Percentiles rank a stretch among this genome's conserved stretches.
phyloP scores from a whole-genome alignment of 176 grass and related monocot genomes.

The Oryza meyeriana region DNA sequence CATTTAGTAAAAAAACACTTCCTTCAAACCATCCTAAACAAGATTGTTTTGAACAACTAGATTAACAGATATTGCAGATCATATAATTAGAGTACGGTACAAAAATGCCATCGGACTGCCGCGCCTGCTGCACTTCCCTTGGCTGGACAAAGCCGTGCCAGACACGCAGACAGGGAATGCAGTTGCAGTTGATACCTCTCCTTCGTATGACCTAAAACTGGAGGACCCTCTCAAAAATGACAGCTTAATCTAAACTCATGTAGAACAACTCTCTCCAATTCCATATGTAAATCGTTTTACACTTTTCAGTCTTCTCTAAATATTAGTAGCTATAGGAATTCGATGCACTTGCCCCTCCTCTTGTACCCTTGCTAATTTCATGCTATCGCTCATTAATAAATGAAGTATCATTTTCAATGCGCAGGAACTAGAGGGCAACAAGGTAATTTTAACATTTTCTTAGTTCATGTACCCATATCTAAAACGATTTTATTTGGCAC shows the following conservation, averaged over 20 bases:
- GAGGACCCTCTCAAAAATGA: not conserved
- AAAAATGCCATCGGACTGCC: not conserved
- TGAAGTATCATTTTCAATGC: not conserved
- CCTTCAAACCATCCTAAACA: not conserved
- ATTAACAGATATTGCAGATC: not conserved
- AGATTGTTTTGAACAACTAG: not conserved
- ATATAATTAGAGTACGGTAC: not conserved
- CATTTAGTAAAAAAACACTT: not conserved
- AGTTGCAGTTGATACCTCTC: not conserved
- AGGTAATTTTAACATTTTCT: not conserved
- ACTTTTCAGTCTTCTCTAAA: not conserved
- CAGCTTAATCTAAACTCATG: not conserved
- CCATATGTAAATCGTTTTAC: not conserved
- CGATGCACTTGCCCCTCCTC: not conserved
- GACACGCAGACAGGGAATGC: too few relatives aligned
- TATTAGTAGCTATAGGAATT: not conserved
- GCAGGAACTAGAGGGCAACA: not conserved
- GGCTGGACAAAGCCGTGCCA: not conserved
- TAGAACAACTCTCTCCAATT: not conserved
- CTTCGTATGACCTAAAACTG: not conserved
- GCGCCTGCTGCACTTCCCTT: not conserved
- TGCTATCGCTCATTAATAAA: not conserved
- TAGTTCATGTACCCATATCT: not conserved
- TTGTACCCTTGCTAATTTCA: not conserved
- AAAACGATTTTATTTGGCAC: not conserved